Evolutionary conservation across 2,329 filamentous ascomycete genomes (phyloP).

Genomic region (Trichoderma sp.): DNA sequence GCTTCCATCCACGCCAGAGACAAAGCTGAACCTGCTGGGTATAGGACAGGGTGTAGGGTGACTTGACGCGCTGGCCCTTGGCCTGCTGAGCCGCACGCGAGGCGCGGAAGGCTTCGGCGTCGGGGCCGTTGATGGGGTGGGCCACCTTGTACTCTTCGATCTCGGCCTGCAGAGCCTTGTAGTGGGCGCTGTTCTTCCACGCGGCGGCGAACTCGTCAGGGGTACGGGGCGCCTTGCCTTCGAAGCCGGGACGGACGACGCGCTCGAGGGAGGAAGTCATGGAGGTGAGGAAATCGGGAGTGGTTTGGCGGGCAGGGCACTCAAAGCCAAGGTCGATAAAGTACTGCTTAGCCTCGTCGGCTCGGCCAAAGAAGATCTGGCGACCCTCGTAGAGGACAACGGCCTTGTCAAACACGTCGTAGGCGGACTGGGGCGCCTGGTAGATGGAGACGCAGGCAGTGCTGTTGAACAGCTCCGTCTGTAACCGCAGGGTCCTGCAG

Average conservation of each 20-base stretch:
- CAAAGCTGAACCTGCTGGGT: slow-evolving; percentile 76
- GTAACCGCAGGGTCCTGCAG: slow-evolving; percentile 67
- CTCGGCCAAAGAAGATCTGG: slow-evolving; percentile 65
- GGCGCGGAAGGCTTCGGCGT: slow-evolving; percentile 60
- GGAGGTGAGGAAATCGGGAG: slow-evolving; percentile 71
- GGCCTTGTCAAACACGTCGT: slow-evolving; percentile 65
- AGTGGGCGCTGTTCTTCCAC: slow-evolving; percentile 60
- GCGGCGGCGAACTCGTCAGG: slow-evolving; percentile 62
- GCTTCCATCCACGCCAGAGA: slow-evolving; percentile 76
- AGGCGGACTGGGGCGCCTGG: slow-evolving; percentile 66
- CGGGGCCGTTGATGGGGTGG: slow-evolving; percentile 58
- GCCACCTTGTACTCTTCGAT: slow-evolving; percentile 58
- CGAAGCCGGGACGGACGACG: slow-evolving; percentile 57
- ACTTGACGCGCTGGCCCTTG: slow-evolving; percentile 63
- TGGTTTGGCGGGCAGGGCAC: slow-evolving; percentile 67
- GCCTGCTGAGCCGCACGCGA: slow-evolving; percentile 58
- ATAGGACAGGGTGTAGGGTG: slow-evolving; percentile 82
- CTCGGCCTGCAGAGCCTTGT: slow-evolving; percentile 53
- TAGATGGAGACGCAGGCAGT: slow-evolving; percentile 74
- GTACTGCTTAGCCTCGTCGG: slow-evolving; percentile 63
- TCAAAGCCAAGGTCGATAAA: slow-evolving; percentile 69
- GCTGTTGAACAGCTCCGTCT: slow-evolving; percentile 66
- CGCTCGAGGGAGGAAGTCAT: slow-evolving; percentile 65
- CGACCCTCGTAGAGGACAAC: slow-evolving; percentile 61
- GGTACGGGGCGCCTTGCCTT: slow-evolving; percentile 59